Evolutionary conservation across 495 filamentous ascomycete species (phyloP).

Genomic region (Hypoxylon lienhwacheense): DNA sequence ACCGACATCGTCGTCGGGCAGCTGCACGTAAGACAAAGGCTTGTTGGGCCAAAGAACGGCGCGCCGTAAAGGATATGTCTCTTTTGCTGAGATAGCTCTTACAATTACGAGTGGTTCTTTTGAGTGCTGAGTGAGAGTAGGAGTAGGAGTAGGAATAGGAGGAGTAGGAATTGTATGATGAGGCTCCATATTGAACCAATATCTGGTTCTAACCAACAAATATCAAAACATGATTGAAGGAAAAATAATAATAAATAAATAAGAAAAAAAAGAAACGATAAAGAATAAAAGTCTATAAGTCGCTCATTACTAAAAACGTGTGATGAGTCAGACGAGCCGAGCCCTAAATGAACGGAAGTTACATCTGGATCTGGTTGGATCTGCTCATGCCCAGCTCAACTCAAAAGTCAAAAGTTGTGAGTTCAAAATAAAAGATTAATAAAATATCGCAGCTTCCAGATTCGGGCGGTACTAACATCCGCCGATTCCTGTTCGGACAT

Average conservation of each 20-base stretch:
- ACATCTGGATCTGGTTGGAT: background rate
- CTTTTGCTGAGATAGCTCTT: slow-evolving; percentile 19
- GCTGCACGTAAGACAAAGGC: slow-evolving; percentile 30
- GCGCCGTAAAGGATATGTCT: slow-evolving; percentile 28
- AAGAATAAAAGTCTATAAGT: too few relatives aligned
- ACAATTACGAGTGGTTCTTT: slow-evolving; percentile 8
- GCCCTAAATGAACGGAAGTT: slow-evolving; percentile 17
- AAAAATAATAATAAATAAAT: too few relatives aligned
- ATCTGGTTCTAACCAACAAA: slow-evolving; percentile 15
- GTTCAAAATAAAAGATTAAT: background rate
- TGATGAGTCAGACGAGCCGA: slow-evolving; percentile 18
- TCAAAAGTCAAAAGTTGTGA: too few relatives aligned
- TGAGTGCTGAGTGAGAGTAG: slow-evolving; percentile 1
- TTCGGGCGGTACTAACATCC: slow-evolving; percentile 22
- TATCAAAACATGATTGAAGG: slow-evolving; percentile 2
- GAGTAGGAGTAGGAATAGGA: slow-evolving; percentile 1
- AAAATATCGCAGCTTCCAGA: background rate
- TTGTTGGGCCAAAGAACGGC: slow-evolving; percentile 33
- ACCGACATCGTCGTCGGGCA: slow-evolving; percentile 29
- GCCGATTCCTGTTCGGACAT: slow-evolving; percentile 20
- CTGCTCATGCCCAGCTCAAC: too few relatives aligned
- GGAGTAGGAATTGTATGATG: slow-evolving; percentile 8
- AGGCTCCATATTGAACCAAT: slow-evolving; percentile 30
- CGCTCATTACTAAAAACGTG: too few relatives aligned
- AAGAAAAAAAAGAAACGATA: too few relatives aligned